Conservation (phyloP, 306 rosid genomes). For the Malus sieversii region DNA sequence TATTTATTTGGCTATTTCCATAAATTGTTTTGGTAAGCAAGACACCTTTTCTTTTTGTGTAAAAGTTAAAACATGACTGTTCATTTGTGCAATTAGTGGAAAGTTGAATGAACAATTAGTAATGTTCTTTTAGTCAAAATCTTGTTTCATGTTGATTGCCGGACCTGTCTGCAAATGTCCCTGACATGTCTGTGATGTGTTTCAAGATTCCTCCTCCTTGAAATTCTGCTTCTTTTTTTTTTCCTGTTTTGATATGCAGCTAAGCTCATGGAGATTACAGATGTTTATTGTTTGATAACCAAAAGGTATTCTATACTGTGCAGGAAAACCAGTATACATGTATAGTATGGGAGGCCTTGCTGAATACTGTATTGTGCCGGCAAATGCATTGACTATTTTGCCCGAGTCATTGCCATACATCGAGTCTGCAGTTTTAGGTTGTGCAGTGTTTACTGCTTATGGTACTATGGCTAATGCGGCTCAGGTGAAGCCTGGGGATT, state of each 20-base stretch:
- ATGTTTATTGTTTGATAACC: conserved; percentile 7
- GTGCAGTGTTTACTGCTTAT: conserved; percentile 98
- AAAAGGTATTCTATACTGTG: conserved; percentile 21
- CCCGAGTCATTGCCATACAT: conserved; percentile 72
- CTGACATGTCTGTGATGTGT: background rate
- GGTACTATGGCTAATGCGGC: conserved; percentile 99
- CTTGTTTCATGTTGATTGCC: background rate
- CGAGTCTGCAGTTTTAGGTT: conserved; percentile 89
- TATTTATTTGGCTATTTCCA: background rate
- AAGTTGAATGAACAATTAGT: background rate
- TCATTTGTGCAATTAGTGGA: background rate
- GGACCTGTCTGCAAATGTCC: background rate
- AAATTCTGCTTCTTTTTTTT: background rate
- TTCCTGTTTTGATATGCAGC: background rate
- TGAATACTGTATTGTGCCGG: conserved; percentile 92
- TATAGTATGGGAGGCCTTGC: conserved; percentile 99
- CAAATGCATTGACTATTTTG: conserved; percentile 59
- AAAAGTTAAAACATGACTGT: background rate
- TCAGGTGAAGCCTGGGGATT: conserved; percentile 83
- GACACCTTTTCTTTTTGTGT: background rate
- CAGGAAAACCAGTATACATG: conserved; percentile 84
- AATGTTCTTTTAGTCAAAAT: background rate
- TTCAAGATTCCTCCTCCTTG: background rate
- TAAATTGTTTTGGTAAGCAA: too few species aligned
- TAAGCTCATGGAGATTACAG: background rate